Evolutionary conservation across 352 stramenopile species (phyloP), one percentile per base, ranked within the genome.

Genomic region (Pilasporangium apinafurcum): DNA sequence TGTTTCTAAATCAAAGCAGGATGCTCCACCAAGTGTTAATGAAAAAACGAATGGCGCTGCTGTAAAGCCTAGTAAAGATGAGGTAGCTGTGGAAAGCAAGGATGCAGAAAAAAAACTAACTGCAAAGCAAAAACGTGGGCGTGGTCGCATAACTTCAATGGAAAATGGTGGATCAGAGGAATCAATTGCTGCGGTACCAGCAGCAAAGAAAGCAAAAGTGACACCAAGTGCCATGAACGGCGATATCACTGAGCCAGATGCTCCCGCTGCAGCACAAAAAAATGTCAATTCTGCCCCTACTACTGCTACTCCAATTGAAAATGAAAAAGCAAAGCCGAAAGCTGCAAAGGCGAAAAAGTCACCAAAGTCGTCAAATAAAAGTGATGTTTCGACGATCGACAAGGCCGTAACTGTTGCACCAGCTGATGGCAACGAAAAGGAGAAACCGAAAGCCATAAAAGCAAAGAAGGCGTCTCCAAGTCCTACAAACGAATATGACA

Each of bases 11-110:
- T 32, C 20, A n/a, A 46, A 53, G 8, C 48, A 37, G 31, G 12
- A 24, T 26, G 40, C 57, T 12, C 54, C 47, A 8, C 55, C 60
- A 32, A 60, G 41, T 49, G 41, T 58, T 37, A 58, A 47, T 38
- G 44, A 62, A 33, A 27, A 24, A 38, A 38, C 33, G 30, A 18
- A 31, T 38, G 33, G 26, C 51, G 31, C 21, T 7, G 20, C 30
- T 0, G 28, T 33, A 37, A 25, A 10, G 12, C 31, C n/a, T 21
- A 14, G 30, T 37, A 12, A 22, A 16, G 9, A 35, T 33, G 45
- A 53, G 10, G 30, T 51, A 50, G 37, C 41, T 20, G n/a, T 18
- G 7, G 31, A 49, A 12, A 17, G 24, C 25, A 21, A 46, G 8
- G 33, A 38, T 16, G 16, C 33, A 38, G 7, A 38, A 18, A 7